Base-by-base conservation (phyloP, 768 basidiomycete species). In the Boletus edulis region DNA sequence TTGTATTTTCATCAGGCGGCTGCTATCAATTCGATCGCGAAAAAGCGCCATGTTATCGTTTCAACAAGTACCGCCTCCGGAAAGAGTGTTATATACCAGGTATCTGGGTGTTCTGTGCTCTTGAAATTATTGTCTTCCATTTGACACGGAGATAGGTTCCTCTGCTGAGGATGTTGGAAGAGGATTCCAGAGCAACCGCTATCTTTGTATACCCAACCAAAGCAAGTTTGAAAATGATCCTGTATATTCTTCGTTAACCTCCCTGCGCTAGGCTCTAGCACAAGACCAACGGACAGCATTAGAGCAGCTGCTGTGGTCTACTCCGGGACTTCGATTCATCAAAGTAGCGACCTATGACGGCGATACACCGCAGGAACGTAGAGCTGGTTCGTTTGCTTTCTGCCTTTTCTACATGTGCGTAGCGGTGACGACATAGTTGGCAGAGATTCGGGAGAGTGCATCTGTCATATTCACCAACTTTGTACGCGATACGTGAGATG, bases 201-300 rank as follows among this genome's bases (percentile, higher is more conserved):
- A 79, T 96, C 38, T 88, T 92, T 64, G 81, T 96, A 35, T 96
- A 93, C 62, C 93, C 93, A 2, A 96, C 93, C 1, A 96, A 96
- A 74, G 90, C 81, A 47, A 38, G 64, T 39, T 22, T 10, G 17
- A 39, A 44, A 20, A 17, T 24, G 17, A 14, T 14, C n/a, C 1
- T 24, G 11, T 17, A 3, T 18, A 17, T 39, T 45, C 35, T 40
- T n/a, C 2, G 20, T 17, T 20, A 18, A 51, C 39, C 34, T 31
- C 48, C n/a, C 22, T 57, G 15, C 9, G 46, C 8, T 43, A 92
- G 88, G 93, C 93, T 15, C 75, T 96, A 39, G 93, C 94, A 1
- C 93, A 96, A 71, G 93, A 96, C 64, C 93, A 96, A 68, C 83
- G 78, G 60, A 72, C 74, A 4, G 84, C 88, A 1, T 69, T 95